Evolutionary conservation across 1,284 basidiomycete species (phyloP), one percentile per base, ranked within the genome.

Genomic region (Xerocomus amazonicus): DNA sequence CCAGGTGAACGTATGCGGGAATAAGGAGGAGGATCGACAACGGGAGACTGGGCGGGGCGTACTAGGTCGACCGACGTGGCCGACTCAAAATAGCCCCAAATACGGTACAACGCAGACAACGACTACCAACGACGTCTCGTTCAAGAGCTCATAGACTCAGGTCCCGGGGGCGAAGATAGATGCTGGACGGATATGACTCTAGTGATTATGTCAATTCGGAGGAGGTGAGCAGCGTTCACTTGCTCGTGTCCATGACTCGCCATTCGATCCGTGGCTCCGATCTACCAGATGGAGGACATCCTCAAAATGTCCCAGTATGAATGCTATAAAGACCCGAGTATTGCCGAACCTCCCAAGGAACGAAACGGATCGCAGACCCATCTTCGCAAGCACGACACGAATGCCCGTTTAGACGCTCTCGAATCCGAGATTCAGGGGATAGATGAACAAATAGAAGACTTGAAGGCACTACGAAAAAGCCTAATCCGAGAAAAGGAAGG

Each of bases 381-480:
- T 53, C 47, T 59, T 45, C 54, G 46, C n/a, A 60, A 63, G 52
- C 68, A 72, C 44, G 58, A 64, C 19, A 58, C 76, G 38, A 69
- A 69, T 36, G 52, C 67, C 27, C 65, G 70, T 32, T 50, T 80
- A 14, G 59, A 64, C 1, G 58, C 67, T 14, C 56, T 74, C 16
- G 74, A 78, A 16, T 65, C 66, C 3, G 74, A 80, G 55, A 71
- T 80, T 40, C 54, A 58, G n/a, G 65, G 62, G 1, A 63, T 75
- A 32, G 71, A 78, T 41, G 65, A 68, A 27, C 72, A 80, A 26
- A 71, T 79, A 26, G 56, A 60, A 14, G 58, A 68, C 28, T 58
- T 77, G 10, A 61, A 62, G 28, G 59, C 51, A 6, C 52, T 63
- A 37, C 64, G 62, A 29, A 54, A 58, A 41, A 53, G 37, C 5